Base-by-base conservation (phyloP, 108 stramenopile genomes). In the Mediolabrus comicus region DNA sequence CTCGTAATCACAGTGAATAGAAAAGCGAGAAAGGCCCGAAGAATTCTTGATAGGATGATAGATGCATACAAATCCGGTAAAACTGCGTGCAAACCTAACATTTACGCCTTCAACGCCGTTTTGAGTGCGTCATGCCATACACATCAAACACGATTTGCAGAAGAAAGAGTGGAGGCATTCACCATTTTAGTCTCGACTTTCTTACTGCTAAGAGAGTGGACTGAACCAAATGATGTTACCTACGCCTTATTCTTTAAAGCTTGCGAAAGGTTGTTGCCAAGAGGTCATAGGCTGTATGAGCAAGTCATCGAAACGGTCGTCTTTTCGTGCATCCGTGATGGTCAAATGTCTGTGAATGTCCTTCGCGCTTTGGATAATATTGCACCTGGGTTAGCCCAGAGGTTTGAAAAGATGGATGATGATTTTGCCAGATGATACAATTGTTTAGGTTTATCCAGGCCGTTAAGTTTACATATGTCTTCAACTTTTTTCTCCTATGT, bases 121-220 rank as follows among this genome's bases (percentile, higher is more conserved):
- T 34, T 73, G 4, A 67, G 54, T 25, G 72, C 72, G 29, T 73
- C 65, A 13, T 30, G 49, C 8, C 69, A 61, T 38, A 71, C 69
- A 17, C 30, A 43, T n/a, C 69, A 61, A 33, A 71, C 69, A 17
- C 14, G 59, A 26, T 12, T 34, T 3, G 25, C 41, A 32, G 59
- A 71, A 9, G 69, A 71, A 35, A 51, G 54, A 28, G 22, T 71
- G 11, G 59, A 71, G 22, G 69, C 59, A 34, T 71, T 71, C 19
- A 61, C 69, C 4, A 71, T 71, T n/a, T 51, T 62, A 22, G 32
- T 51, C n/a, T 53, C 51, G 19, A 71, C 59, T 14, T 28, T 61
- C 12, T 32, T 61, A 30, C 3, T 71, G 29, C 53, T 35, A 11
- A 26, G 59, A 38, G 59, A 71, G 35, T 61, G 31, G 43, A 38